Percentiles rank a stretch among this genome's conserved stretches.
These are phyloP conservation scores for Leptosphaerulina australis DNA, from an alignment of 2,329 filamentous ascomycete species.

Conservation along the genomic window DNA sequence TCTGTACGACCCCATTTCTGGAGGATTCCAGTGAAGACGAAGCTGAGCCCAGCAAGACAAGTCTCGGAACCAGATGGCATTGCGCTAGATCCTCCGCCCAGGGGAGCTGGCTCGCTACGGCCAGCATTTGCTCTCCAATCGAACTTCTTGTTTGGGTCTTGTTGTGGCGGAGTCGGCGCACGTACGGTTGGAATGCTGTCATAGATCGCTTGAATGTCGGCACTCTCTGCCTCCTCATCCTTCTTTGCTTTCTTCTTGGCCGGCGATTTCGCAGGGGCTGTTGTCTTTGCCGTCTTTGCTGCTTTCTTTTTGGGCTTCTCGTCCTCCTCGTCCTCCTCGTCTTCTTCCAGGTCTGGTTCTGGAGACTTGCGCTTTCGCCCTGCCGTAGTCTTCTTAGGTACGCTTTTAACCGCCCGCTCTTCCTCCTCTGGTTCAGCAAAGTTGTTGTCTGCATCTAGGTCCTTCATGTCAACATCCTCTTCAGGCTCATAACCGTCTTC, in stretches of 20 bases:
- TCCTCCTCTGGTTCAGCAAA: constrained; percentile 53
- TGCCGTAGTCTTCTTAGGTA: constrained; percentile 47
- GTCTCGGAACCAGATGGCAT: constrained; percentile 85
- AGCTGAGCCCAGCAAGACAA: constrained; percentile 85
- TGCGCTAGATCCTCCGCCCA: constrained; percentile 66
- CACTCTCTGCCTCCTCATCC: constrained; percentile 68
- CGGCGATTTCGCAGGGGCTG: constrained; percentile 55
- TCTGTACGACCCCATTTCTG: constrained; percentile 82
- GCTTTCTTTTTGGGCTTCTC: constrained; percentile 63
- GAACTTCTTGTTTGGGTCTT: constrained; percentile 73
- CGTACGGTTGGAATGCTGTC: constrained; percentile 84
- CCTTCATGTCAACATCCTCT: constrained; percentile 61
- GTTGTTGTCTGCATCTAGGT: constrained; percentile 54
- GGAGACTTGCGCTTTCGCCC: constrained; percentile 64
- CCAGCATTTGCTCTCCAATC: constrained; percentile 69
- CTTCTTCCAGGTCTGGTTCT: constrained; percentile 58
- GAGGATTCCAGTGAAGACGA: constrained; percentile 93
- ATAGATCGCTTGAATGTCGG: constrained; percentile 80
- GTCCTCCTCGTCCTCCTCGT: constrained; percentile 62
- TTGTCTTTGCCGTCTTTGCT: constrained; percentile 50
- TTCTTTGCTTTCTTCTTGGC: constrained; percentile 68
- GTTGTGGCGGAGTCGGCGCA: constrained; percentile 81
- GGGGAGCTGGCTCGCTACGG: constrained; percentile 67
- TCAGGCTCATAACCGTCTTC: constrained; percentile 51
- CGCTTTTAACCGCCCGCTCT: constrained; percentile 48